phyloP scores from a whole-genome alignment of 139 green algal species.

The Chlamydomonas sp. region DNA sequence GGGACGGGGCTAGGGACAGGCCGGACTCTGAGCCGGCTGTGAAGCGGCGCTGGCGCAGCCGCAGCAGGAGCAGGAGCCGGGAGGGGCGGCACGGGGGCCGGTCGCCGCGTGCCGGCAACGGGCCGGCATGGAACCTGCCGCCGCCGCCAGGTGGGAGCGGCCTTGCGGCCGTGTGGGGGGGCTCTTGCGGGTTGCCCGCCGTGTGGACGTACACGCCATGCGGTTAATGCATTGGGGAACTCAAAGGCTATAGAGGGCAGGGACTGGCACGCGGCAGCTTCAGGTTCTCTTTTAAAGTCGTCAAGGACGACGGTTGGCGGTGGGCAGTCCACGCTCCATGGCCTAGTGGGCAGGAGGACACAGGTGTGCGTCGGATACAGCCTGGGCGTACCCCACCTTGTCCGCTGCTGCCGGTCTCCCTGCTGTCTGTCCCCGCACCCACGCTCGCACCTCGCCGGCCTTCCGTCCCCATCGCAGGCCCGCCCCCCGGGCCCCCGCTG shows the following conservation, averaged over 20 bases:
- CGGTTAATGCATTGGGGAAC: no score
- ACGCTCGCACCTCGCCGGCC: no score
- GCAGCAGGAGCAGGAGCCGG: slow-evolving; percentile 13
- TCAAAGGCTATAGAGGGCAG: no score
- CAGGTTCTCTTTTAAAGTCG: no score
- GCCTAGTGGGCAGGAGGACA: background rate
- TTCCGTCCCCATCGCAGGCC: background rate
- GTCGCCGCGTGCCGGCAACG: background rate
- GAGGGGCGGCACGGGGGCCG: background rate
- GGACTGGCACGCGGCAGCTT: no score
- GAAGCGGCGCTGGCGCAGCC: background rate
- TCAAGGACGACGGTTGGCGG: background rate
- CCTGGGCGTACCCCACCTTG: background rate
- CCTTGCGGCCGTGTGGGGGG: no score
- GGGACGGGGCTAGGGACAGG: background rate
- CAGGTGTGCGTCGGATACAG: background rate
- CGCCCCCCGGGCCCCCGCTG: background rate
- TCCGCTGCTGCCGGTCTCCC: background rate
- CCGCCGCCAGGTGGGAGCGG: no score
- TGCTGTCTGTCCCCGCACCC: background rate
- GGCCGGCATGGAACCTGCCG: background rate
- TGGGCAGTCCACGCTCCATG: background rate
- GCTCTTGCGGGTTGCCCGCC: no score
- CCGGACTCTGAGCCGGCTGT: background rate
- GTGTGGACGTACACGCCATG: no score